Conservation (phyloP, 1,284 basidiomycete species). For the Phlebopus sp. region DNA sequence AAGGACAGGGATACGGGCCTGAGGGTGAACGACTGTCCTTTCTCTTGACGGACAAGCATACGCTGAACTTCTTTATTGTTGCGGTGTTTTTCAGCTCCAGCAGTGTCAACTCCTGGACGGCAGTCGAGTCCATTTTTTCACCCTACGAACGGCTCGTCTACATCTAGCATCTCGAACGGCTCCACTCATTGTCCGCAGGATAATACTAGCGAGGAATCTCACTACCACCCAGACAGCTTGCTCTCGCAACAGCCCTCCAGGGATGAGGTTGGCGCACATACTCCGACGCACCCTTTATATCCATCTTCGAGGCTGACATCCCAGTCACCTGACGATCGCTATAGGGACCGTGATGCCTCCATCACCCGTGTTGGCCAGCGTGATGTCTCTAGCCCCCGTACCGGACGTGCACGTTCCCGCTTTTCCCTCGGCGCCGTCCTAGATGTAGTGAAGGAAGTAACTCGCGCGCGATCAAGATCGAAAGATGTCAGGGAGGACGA, state of each 20-base stretch:
- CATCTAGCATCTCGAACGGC: conserved; percentile 15
- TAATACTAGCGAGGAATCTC: not conserved
- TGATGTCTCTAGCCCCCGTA: not conserved
- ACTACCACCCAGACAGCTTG: conserved; percentile 13
- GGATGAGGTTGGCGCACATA: conserved; percentile 21
- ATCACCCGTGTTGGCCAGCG: not conserved
- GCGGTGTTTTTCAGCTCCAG: not conserved
- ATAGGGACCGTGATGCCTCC: not conserved
- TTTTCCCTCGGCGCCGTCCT: conserved; percentile 38
- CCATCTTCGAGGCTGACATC: conserved; percentile 1
- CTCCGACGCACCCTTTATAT: conserved; percentile 2
- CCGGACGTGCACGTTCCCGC: conserved; percentile 33
- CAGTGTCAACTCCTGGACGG: not conserved
- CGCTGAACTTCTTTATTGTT: not conserved
- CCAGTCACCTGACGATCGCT: not conserved
- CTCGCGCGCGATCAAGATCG: conserved; percentile 15
- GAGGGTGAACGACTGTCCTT: not conserved
- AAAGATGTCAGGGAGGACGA: conserved; percentile 2
- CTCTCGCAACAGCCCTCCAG: conserved; percentile 37
- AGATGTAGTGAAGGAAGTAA: conserved; percentile 35
- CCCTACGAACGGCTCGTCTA: not conserved
- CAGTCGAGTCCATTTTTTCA: not conserved
- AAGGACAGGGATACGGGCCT: conserved; percentile 4
- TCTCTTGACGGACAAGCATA: not conserved
- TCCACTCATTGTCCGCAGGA: conserved; percentile 7